Conservation (phyloP, 257 asterid genomes). For the Solanum ossicruentum region DNA sequence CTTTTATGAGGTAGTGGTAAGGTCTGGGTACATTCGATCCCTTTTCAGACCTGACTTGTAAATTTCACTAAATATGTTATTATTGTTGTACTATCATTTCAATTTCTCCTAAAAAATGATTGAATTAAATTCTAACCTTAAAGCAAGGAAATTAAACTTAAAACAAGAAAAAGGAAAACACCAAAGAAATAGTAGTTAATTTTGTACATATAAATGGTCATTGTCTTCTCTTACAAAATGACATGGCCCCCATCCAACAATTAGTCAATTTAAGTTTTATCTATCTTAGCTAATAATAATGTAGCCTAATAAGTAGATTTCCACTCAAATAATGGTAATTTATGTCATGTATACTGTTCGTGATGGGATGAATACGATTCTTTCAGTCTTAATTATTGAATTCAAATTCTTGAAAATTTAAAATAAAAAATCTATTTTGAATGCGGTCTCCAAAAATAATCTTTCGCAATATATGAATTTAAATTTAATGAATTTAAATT, state of each 20-base stretch:
- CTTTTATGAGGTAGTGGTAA: too few relatives aligned
- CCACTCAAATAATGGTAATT: neutral
- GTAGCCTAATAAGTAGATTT: neutral
- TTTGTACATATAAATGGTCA: neutral
- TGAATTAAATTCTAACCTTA: neutral
- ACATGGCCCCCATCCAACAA: neutral
- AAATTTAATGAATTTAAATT: neutral
- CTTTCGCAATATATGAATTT: rapidly evolving
- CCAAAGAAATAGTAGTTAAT: neutral
- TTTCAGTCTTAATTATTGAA: too few relatives aligned
- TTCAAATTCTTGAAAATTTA: too few relatives aligned
- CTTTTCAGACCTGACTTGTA: too few relatives aligned
- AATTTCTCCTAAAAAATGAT: neutral
- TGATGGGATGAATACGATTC: too few relatives aligned
- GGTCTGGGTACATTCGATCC: too few relatives aligned
- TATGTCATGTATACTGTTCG: too few relatives aligned
- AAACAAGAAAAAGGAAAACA: neutral
- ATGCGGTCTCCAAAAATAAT: neutral
- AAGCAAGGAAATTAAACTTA: neutral
- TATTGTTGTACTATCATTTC: neutral
- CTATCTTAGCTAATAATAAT: neutral
- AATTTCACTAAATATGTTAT: too few relatives aligned
- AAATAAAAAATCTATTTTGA: too few relatives aligned
- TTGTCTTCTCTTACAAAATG: neutral
- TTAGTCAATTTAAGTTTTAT: neutral